phyloP scores from a whole-genome alignment of 2,329 filamentous ascomycete species.

The Aspergillus fijiensis region DNA sequence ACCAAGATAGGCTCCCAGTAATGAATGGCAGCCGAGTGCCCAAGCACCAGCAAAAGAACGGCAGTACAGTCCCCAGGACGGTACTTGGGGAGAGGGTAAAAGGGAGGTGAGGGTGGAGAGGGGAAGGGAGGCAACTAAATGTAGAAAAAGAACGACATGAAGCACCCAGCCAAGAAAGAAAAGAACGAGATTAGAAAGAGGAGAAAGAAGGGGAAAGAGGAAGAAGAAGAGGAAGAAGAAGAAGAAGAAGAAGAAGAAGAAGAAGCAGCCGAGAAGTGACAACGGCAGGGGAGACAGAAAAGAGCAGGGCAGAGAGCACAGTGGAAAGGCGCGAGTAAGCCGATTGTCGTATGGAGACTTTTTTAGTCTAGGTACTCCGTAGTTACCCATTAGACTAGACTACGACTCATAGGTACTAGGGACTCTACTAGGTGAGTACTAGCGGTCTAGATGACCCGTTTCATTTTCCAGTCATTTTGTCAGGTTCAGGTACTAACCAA shows the following conservation, averaged over 20 bases:
- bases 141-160: slow-evolving; percentile 4
- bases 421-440: not conserved
- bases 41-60: slow-evolving; percentile 16
- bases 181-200: slow-evolving; percentile 2
- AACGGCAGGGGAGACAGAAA: slow-evolving; percentile 4
- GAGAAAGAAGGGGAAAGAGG: not conserved
- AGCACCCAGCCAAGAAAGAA: slow-evolving; percentile 3
- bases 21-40: slow-evolving; percentile 29
- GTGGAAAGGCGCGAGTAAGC: not conserved
- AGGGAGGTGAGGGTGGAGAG: slow-evolving; percentile 14
- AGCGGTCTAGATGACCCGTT: slow-evolving; percentile 14
- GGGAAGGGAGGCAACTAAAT: not conserved
- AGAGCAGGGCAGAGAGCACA: not conserved
- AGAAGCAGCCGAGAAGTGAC: slow-evolving; percentile 18
- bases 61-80: slow-evolving; percentile 11
- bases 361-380: not conserved
- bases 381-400: not conserved
- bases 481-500: not conserved
- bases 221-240: not conserved
- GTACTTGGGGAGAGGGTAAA: slow-evolving; percentile 8
- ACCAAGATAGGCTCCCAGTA: slow-evolving; percentile 20
- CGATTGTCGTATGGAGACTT: not conserved
- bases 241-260: slow-evolving; percentile 3
- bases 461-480: slow-evolving; percentile 8
- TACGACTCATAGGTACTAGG: not conserved